Evolutionary conservation across 2,329 filamentous ascomycete species (phyloP).

Genomic region (Shiraia bambusicola): DNA sequence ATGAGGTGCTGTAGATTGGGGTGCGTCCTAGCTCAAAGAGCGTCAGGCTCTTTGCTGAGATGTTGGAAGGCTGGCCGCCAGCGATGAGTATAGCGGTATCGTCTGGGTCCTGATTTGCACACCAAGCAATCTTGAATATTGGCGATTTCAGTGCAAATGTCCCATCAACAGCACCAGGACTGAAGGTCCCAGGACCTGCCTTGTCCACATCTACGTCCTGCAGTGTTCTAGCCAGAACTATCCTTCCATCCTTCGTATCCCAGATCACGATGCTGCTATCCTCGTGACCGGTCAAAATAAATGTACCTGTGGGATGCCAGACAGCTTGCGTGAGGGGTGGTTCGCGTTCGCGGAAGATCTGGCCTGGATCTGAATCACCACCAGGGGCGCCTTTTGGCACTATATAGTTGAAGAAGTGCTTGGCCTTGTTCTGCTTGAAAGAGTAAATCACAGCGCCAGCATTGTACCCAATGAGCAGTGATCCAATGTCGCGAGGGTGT

Average conservation of each 20-base stretch:
- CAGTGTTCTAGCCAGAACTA: constrained; percentile 81
- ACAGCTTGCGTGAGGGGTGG: constrained; percentile 79
- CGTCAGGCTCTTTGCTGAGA: constrained; percentile 73
- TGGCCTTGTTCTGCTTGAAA: constrained; percentile 83
- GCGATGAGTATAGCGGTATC: constrained; percentile 87
- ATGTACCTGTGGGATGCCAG: constrained; percentile 95
- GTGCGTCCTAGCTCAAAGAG: constrained; percentile 88
- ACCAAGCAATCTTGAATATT: constrained; percentile 82
- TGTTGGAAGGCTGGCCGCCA: constrained; percentile 71
- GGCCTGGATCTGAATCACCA: constrained; percentile 66
- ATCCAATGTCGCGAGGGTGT: constrained; percentile 90
- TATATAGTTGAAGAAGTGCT: constrained; percentile 80
- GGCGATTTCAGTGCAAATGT: constrained; percentile 68
- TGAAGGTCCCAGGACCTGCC: constrained; percentile 53
- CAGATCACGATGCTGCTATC: constrained; percentile 92
- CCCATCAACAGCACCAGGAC: constrained; percentile 48
- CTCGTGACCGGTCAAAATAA: constrained; percentile 82
- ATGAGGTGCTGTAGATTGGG: constrained; percentile 86
- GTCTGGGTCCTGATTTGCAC: constrained; percentile 89
- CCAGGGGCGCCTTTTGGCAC: constrained; percentile 80
- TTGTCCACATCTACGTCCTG: constrained; percentile 73
- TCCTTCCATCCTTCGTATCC: constrained; percentile 85
- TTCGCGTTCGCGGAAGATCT: constrained; percentile 62
- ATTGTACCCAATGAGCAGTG: constrained; percentile 85
- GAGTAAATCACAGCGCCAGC: constrained; percentile 88